A percentile compares a stretch with the other conserved stretches of the same genome.
phyloP scores from a whole-genome alignment of 116 monocot species.

The Papilionanthe hybrid region DNA sequence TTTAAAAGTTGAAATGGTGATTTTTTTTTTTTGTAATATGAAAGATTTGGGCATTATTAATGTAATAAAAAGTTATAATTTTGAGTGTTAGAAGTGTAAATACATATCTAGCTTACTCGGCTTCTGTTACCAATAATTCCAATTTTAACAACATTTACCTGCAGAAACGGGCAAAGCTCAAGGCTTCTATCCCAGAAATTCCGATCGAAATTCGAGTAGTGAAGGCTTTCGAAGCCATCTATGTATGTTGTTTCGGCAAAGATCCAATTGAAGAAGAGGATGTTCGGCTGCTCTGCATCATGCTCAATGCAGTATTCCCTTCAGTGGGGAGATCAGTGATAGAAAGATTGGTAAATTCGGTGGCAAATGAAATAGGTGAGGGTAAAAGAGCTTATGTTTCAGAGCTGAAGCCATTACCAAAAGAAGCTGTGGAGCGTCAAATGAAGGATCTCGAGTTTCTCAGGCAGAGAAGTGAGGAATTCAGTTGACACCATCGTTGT shows the following conservation, averaged over 20 bases:
- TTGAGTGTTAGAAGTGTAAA: too few relatives aligned
- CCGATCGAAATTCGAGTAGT: slow-evolving; percentile 70
- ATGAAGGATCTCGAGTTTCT: slow-evolving; percentile 83
- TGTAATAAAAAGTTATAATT: too few relatives aligned
- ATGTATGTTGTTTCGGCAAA: slow-evolving; percentile 76
- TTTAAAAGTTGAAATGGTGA: too few relatives aligned
- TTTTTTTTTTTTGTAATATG: too few relatives aligned
- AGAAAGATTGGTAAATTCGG: slow-evolving; percentile 36
- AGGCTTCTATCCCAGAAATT: slow-evolving; percentile 47
- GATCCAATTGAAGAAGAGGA: slow-evolving; percentile 85
- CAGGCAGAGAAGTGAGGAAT: slow-evolving; percentile 47
- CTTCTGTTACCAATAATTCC: background rate
- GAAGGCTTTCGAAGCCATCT: slow-evolving; percentile 89
- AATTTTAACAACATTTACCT: background rate
- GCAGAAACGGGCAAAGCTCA: slow-evolving; percentile 63
- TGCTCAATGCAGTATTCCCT: slow-evolving; percentile 76
- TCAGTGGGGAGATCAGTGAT: slow-evolving; percentile 47
- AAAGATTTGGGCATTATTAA: too few relatives aligned
- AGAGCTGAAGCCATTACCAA: slow-evolving; percentile 50
- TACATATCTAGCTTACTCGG: too few relatives aligned
- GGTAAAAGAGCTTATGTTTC: slow-evolving; percentile 41
- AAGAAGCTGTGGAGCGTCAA: slow-evolving; percentile 63
- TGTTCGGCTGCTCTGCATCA: slow-evolving; percentile 43
- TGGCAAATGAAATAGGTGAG: slow-evolving; percentile 44
- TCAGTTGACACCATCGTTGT: slow-evolving; percentile 6